These are phyloP conservation scores for Phytophthora litchii DNA, from an alignment of 352 stramenopile species.

Conservation along the genomic window DNA sequence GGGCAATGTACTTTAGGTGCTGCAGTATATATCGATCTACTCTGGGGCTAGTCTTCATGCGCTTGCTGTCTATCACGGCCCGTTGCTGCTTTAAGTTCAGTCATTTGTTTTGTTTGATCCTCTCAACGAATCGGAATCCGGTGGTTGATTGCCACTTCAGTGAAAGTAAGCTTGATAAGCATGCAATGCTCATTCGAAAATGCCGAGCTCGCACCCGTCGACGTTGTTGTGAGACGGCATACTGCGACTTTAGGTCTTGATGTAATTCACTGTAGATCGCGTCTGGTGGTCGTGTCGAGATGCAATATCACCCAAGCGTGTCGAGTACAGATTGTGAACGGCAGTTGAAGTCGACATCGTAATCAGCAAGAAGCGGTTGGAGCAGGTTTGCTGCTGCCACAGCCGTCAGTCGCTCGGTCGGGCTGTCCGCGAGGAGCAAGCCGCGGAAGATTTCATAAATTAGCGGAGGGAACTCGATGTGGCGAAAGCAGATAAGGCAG, in stretches of 20 bases:
- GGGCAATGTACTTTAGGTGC: not conserved
- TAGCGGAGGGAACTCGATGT: slow-evolving; percentile 73
- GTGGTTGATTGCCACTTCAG: not conserved
- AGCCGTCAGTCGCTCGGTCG: slow-evolving; percentile 62
- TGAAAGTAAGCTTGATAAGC: not conserved
- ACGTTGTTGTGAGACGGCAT: not conserved
- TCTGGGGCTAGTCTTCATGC: slow-evolving; percentile 10
- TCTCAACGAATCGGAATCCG: not conserved
- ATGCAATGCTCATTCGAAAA: not conserved
- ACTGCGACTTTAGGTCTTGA: slow-evolving; percentile 2
- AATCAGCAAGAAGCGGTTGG: slow-evolving; percentile 57
- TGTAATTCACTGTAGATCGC: slow-evolving; percentile 10
- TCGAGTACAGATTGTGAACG: slow-evolving; percentile 60
- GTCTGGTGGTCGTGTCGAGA: not conserved
- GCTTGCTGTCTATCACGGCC: slow-evolving; percentile 20
- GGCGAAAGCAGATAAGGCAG: slow-evolving; percentile 83
- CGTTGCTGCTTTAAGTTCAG: not conserved
- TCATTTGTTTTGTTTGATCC: not conserved
- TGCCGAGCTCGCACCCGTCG: slow-evolving; percentile 3
- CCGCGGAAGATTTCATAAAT: slow-evolving; percentile 79
- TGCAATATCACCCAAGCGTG: slow-evolving; percentile 29
- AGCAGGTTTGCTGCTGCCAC: slow-evolving; percentile 58
- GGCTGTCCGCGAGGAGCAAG: slow-evolving; percentile 55
- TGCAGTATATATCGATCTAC: slow-evolving; percentile 17
- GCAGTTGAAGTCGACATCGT: slow-evolving; percentile 61